Base-by-base conservation (phyloP, 2,329 filamentous ascomycete species). In the Exophiala bonariae region DNA sequence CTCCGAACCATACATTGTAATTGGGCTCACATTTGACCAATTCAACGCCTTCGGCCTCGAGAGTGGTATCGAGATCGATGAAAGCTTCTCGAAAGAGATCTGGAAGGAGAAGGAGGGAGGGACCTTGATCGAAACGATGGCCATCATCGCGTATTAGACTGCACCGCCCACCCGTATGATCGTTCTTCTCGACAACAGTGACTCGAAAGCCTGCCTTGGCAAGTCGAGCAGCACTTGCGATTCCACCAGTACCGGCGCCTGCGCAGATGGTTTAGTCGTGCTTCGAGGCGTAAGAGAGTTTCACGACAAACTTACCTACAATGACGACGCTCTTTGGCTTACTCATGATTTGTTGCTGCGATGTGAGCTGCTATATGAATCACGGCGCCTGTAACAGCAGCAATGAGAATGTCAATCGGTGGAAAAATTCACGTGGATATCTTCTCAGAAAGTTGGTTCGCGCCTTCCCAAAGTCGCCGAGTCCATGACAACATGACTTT, bases 171-270 rank as follows among this genome's bases (percentile, higher is more conserved):
- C 86, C 86, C 0, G 81, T 83, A 63, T 86, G 87, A 47, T 71
- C 70, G 61, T 89, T 89, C 72, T 89, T 89, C 66, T 90, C 86
- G n/a, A 89, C 68, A 2, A 89, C 82, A 0, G 84, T 89, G n/a
- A 89, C 86, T 26, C 75, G 64, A 63, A 85, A 82, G 31, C 86
- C 86, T 2, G 84, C 78, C 61, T 83, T 84, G 40, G 84, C 83
- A 9, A 89, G 78, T 36, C 86, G 80, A 2, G 86, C 85, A 47
- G 86, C 83, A 2, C 81, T 82, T n/a, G 83, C 79, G 33, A 87
- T 80, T 49, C 86, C 86, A 41, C 86, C 86, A 36, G 81, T 81
- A 49, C 86, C 86, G 22, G 86, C 85, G 54, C 85, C 85, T 76
- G 64, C 45, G n/a, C 23, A 38, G 30, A 31, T 30, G n/a, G 17